A percentile compares a stretch with the other conserved stretches of the same genome.
phyloP scores from a whole-genome alignment of 73 alveolate species.

The Tetrahymena elliotti region DNA sequence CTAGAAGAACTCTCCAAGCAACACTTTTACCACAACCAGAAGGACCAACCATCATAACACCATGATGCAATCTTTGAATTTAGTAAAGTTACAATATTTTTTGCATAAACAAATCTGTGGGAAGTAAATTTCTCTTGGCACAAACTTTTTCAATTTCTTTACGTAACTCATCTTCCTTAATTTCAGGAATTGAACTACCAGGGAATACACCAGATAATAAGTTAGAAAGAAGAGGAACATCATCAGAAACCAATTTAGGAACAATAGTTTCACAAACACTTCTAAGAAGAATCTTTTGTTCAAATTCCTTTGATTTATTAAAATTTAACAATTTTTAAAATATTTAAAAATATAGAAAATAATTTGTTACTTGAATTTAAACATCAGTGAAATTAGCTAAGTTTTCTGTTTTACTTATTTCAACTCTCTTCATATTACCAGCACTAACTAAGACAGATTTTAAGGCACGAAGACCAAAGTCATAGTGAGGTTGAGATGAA shows the following conservation, averaged over 20 bases:
- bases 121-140: slow-evolving; percentile 64
- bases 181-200: slow-evolving; percentile 90
- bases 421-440: slow-evolving; percentile 95
- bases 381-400: slow-evolving; percentile 32
- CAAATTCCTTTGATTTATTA: slow-evolving; percentile 69
- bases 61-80: slow-evolving; percentile 89
- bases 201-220: slow-evolving; percentile 99
- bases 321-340: not conserved
- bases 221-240: slow-evolving; percentile 82
- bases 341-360: not conserved
- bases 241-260: slow-evolving; percentile 98
- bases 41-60: slow-evolving; percentile 99
- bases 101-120: slow-evolving; percentile 78
- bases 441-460: slow-evolving; percentile 94
- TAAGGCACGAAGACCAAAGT: slow-evolving; percentile 99
- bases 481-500: slow-evolving; percentile 97
- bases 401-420: slow-evolving; percentile 71
- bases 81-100: slow-evolving; percentile 84
- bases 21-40: slow-evolving; percentile 96
- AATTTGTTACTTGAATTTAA: not conserved
- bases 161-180: slow-evolving; percentile 87
- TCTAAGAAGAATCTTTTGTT: slow-evolving; percentile 90
- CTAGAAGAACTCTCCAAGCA: slow-evolving; percentile 98
- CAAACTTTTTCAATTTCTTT: slow-evolving; percentile 64
- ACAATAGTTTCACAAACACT: slow-evolving; percentile 98